Percentiles rank a stretch among this genome's conserved stretches.
These are phyloP conservation scores for Vanderwaltozyma polyspora DNA, from an alignment of 805 yeast genomes.

Conservation along the genomic window DNA sequence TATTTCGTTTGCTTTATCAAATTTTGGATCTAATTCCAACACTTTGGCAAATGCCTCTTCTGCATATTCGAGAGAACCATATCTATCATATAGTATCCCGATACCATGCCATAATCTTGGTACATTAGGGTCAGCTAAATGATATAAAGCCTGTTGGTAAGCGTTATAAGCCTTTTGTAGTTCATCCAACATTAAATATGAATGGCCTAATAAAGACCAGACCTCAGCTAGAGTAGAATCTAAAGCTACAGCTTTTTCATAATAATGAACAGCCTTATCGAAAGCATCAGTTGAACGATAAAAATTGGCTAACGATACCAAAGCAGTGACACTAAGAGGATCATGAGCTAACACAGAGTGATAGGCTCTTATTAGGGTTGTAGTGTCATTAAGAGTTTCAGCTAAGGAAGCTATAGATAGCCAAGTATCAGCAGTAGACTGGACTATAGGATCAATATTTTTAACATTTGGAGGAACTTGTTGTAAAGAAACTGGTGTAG, in stretches of 20 bases:
- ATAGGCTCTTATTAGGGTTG: constrained; percentile 78
- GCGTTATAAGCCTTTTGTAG: constrained; percentile 92
- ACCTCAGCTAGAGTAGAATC: constrained; percentile 88
- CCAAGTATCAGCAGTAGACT: constrained; percentile 76
- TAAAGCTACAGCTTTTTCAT: constrained; percentile 72
- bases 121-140: constrained; percentile 83
- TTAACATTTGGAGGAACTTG: background rate
- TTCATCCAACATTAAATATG: constrained; percentile 93
- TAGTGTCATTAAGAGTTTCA: constrained; percentile 78
- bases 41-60: constrained; percentile 98
- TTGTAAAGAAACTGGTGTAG: constrained; percentile 32
- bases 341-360: constrained; percentile 79
- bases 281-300: constrained; percentile 85
- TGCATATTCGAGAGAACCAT: constrained; percentile 93
- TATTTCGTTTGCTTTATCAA: constrained; percentile 92
- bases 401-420: constrained; percentile 81
- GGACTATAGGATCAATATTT: constrained; percentile 26
- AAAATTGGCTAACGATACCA: constrained; percentile 77
- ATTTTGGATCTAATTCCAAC: constrained; percentile 87
- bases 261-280: constrained; percentile 87
- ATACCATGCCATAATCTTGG: constrained; percentile 98
- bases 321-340: constrained; percentile 76
- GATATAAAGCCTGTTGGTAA: constrained; percentile 89
- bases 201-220: constrained; percentile 95
- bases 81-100: constrained; percentile 90